phyloP scores from a whole-genome alignment of 2,329 filamentous ascomycete species.

The Paraconiothyrium sp. region DNA sequence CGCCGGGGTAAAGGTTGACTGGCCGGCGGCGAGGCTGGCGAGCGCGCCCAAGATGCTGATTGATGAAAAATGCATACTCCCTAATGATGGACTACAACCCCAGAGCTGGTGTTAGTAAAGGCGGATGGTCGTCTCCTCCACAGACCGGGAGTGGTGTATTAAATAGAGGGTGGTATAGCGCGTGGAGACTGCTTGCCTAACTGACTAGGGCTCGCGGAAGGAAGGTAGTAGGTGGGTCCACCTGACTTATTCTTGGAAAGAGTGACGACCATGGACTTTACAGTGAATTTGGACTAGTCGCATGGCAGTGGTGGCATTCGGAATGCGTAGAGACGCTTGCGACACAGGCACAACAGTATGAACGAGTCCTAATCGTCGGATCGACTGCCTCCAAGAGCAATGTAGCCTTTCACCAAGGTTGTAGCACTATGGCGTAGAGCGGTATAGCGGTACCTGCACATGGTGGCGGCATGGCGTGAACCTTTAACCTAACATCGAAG shows the following conservation, averaged over 20 bases:
- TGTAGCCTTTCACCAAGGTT: constrained; percentile 9
- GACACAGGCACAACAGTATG: not conserved
- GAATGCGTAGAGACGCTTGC: not conserved
- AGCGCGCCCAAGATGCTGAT: constrained; percentile 30
- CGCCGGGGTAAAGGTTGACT: constrained; percentile 69
- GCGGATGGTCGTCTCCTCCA: constrained; percentile 18
- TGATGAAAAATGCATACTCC: constrained; percentile 32
- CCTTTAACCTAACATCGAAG: not conserved
- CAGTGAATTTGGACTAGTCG: not conserved
- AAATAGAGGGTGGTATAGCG: constrained; percentile 21
- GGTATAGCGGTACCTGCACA: constrained; percentile 5
- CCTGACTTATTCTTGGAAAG: constrained; percentile 22
- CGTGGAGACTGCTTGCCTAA: constrained; percentile 13
- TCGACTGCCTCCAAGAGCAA: constrained; percentile 17
- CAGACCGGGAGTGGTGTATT: constrained; percentile 16
- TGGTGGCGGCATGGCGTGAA: constrained; percentile 11
- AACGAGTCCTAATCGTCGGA: not conserved
- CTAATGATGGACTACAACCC: constrained; percentile 9
- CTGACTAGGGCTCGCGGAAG: constrained; percentile 8
- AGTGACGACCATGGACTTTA: constrained; percentile 11
- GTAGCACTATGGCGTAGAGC: constrained; percentile 3
- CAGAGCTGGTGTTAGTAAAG: constrained; percentile 3
- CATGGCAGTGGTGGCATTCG: not conserved
- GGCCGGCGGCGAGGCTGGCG: constrained; percentile 17
- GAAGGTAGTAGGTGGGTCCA: constrained; percentile 13